Evolutionary conservation across 352 stramenopile species (phyloP).

Genomic region (Globisporangium okanoganense): DNA sequence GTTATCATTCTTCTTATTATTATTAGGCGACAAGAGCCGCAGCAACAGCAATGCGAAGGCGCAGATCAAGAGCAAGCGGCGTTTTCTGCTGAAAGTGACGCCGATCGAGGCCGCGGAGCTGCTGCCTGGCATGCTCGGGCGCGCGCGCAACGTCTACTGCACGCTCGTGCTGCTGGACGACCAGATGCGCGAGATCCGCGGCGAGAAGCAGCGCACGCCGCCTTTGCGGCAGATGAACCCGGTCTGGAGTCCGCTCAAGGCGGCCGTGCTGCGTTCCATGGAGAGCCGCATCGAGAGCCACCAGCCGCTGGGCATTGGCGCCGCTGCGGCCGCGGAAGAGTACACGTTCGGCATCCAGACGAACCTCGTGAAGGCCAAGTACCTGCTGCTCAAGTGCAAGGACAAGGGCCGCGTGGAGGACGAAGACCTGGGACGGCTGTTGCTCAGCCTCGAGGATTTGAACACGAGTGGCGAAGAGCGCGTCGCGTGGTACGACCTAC

Average conservation of each 20-base stretch:
- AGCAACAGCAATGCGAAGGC: constrained; percentile 25
- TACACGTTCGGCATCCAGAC: constrained; percentile 85
- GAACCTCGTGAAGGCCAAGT: constrained; percentile 74
- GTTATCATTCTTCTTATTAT: background rate
- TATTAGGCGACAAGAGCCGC: constrained; percentile 10
- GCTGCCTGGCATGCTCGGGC: constrained; percentile 50
- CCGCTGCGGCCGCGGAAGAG: constrained; percentile 73
- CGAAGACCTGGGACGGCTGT: constrained; percentile 71
- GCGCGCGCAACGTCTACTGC: constrained; percentile 73
- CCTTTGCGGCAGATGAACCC: constrained; percentile 52
- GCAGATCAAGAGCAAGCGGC: constrained; percentile 66
- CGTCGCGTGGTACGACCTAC: constrained; percentile 84
- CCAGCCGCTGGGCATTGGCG: constrained; percentile 82
- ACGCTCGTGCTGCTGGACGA: constrained; percentile 81
- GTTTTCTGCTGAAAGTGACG: constrained; percentile 82
- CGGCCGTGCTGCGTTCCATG: constrained; percentile 71
- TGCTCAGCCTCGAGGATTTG: constrained; percentile 80
- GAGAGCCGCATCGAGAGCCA: constrained; percentile 77
- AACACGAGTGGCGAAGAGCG: constrained; percentile 81
- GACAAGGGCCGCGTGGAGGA: constrained; percentile 83
- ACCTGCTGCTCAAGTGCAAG: constrained; percentile 85
- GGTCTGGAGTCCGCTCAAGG: constrained; percentile 83
- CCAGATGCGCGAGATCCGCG: constrained; percentile 84
- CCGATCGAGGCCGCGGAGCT: constrained; percentile 78
- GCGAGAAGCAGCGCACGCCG: constrained; percentile 84